Evolutionary conservation across 352 stramenopile species (phyloP), one percentile per base, ranked within the genome.

Genomic region (Aphanomyces invadans): DNA sequence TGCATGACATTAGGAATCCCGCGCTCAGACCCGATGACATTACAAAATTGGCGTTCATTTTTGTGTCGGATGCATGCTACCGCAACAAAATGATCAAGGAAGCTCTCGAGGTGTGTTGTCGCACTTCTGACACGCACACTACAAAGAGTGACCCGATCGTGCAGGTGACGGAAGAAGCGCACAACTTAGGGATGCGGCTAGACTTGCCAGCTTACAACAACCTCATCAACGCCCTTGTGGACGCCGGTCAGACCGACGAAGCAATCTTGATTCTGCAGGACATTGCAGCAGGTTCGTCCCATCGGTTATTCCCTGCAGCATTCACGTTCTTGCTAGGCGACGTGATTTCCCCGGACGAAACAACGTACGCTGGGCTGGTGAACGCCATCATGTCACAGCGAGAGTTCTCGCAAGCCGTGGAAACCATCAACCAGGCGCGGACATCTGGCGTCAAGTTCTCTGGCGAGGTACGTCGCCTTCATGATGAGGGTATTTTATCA

Each of bases 41-140:
- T 17, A 90, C 79, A 55, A 81, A 83, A 46, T 60, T 89, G 28
- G 80, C 80, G 54, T 87, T 79, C 39, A 87, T 89, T 61, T 80
- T 84, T 69, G 78, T 89, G 26, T 71, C 86, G 61, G 80, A 89
- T 54, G 78, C 77, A 33, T 89, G 80, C 62, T 65, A 87, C 29
- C 79, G 77, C 54, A 76, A 78, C 53, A 57, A 70, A 1, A 69
- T 83, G 73, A 65, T 89, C 21, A 70, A 86, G 39, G 62, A 79
- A n/a, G 80, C 80, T 0, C 75, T 87, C 60, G 78, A 88, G 71
- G 78, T 87, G 69, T 29, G 17, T 70, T 7, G 57, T 5, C 46
- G 3, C 19, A 11, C 23, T 45, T n/a, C 53, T 49, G 5, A 12
- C 39, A 4, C 17, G 49, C 51, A 56, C 32, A 29, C 38, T 15